Evolutionary conservation across 2,329 filamentous ascomycete species (phyloP).

Genomic region (Pleoardoris graminearum): DNA sequence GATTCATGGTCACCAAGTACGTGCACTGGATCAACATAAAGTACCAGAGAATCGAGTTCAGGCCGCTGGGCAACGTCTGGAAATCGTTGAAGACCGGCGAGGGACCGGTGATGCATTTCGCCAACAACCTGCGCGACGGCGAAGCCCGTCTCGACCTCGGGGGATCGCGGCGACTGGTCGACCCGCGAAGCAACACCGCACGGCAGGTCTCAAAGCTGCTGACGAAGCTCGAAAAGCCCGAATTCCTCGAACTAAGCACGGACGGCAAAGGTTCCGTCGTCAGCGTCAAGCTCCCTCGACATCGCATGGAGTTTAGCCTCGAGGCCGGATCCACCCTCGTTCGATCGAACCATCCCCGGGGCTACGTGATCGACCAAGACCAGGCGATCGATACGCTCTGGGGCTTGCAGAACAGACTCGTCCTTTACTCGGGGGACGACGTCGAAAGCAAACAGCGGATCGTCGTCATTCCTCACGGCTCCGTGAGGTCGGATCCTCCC

Average conservation of each 20-base stretch:
- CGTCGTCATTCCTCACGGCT: conserved; percentile 43
- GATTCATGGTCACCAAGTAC: conserved; percentile 21
- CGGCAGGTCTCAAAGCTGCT: no score
- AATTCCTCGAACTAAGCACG: no score
- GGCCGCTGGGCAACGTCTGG: conserved; percentile 15
- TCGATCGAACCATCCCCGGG: conserved; percentile 29
- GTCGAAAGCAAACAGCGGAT: conserved; percentile 28
- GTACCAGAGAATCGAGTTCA: conserved; percentile 8
- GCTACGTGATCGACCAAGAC: conserved; percentile 28
- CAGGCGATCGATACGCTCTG: conserved; percentile 28
- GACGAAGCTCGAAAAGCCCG: no score
- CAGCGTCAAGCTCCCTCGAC: conserved; percentile 21
- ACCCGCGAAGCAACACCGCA: no score
- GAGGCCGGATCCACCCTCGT: conserved; percentile 6
- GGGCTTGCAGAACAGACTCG: conserved; percentile 29
- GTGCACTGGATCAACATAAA: conserved; percentile 32
- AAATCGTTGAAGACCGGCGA: no score
- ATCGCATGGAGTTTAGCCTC: conserved; percentile 20
- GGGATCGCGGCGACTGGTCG: no score
- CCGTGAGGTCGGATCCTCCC: no score
- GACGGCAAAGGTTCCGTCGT: no score
- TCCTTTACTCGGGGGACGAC: conserved; percentile 18
- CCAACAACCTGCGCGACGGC: no score
- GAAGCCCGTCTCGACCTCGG: no score
- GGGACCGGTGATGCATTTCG: no score